Evolutionary conservation across 805 yeast species (phyloP).

Genomic region (Lipomyces spencermartinsiae): DNA sequence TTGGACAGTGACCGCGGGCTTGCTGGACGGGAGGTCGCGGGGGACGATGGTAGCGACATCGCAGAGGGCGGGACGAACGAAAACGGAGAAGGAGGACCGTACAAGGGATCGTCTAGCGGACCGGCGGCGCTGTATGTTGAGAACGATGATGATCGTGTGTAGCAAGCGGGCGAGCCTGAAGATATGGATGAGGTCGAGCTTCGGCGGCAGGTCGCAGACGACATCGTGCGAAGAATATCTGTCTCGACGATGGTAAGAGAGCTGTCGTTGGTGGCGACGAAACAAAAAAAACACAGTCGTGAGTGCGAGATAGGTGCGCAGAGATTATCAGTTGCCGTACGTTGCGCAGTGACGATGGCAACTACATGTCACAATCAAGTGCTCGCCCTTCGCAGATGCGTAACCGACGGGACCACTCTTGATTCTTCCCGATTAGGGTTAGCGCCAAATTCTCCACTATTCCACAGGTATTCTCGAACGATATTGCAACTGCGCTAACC

Average conservation of each 20-base stretch:
- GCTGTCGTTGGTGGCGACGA: background rate
- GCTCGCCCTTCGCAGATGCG: too few species aligned
- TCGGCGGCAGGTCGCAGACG: background rate
- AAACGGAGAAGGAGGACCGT: constrained; percentile 6
- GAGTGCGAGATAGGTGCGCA: background rate
- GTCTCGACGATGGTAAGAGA: background rate
- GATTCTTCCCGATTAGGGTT: background rate
- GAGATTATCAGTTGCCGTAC: background rate
- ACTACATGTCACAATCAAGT: too few species aligned
- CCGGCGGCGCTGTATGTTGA: constrained; percentile 5
- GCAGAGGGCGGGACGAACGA: background rate
- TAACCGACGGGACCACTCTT: too few species aligned
- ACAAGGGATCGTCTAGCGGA: background rate
- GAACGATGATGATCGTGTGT: constrained; percentile 7
- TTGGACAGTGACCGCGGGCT: background rate
- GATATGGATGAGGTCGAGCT: constrained; percentile 2
- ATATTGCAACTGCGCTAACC: background rate
- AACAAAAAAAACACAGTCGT: background rate
- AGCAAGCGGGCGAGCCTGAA: background rate
- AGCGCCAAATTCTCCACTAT: background rate
- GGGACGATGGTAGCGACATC: background rate
- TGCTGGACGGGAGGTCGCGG: constrained; percentile 7
- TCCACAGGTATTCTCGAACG: background rate
- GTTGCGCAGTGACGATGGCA: too few species aligned
- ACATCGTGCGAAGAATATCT: background rate